Base-by-base conservation (phyloP, 306 rosid genomes). In the Albizia julibrissin region DNA sequence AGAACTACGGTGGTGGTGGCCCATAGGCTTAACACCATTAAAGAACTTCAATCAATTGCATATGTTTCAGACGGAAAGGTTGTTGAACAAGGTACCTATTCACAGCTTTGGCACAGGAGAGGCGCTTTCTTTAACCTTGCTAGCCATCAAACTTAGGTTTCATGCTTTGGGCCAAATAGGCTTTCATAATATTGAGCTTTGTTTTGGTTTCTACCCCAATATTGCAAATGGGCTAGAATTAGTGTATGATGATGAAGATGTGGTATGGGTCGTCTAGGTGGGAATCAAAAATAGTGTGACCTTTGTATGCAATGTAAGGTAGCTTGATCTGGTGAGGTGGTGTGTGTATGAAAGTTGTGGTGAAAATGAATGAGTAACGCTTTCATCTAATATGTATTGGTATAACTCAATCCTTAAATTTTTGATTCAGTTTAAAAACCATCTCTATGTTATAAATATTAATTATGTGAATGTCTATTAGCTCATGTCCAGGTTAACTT, bases 21-120 rank as follows among this genome's bases (percentile, higher is more conserved):
- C 6, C 93, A 90, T 37, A 76, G 90, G 40, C 71, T 90, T 46
- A 80, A 88, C 40, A 86, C 89, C 10, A 82, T 88, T 11, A 91
- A 89, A 70, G 77, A 87, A 65, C 90, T 91, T 49, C 87, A 89
- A 52, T 87, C 85, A 21, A 91, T 89, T 10, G 92, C 91, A 1
- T 81, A 89, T 50, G 89, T 91, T 21, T 89, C 86, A 10, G 92
- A 91, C 8, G 94, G 94, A n/a, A 89, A 70, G 81, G 89, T 89
- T 72, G 80, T 81, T 52, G 92, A 91, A 85, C 88, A 79, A 86
- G 94, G 92, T 44, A 86, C 92, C 16, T 91, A 84, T 68, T 78
- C 88, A 31, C 91, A 85, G 61, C 94, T 91, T 70, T 83, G 86
- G 89, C 86, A 85, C 80, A 85, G 70, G 77, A 80, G 64, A 14